These are phyloP conservation scores for Triticum timopheevii DNA, from an alignment of 176 grass and related monocot genomes.

Conservation along the genomic window DNA sequence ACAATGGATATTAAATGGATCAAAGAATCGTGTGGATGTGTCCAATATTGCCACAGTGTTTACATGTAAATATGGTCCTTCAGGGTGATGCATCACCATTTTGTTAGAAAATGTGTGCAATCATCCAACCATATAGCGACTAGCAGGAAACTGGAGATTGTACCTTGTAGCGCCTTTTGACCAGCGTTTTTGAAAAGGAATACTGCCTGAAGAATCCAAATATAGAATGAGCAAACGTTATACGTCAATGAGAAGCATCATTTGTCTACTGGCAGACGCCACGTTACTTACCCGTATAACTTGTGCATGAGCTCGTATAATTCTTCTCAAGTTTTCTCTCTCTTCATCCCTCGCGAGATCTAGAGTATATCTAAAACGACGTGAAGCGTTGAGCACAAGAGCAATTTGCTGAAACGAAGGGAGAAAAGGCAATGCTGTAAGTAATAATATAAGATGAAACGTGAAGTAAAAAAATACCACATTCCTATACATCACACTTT, in stretches of 20 bases:
- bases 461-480: background rate
- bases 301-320: constrained; percentile 64
- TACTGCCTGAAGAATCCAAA: constrained; percentile 35
- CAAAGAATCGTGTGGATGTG: background rate
- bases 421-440: background rate
- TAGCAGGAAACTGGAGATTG: background rate
- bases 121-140: background rate
- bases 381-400: constrained; percentile 65
- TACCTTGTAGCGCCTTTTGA: constrained; percentile 40
- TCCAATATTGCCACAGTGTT: background rate
- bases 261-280: background rate
- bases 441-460: background rate
- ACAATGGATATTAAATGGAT: background rate
- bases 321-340: constrained; percentile 51
- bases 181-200: constrained; percentile 54
- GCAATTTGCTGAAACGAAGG: constrained; percentile 56
- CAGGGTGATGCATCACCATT: background rate
- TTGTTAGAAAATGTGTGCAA: background rate
- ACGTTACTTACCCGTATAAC: constrained; percentile 52
- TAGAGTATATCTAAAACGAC: constrained; percentile 67
- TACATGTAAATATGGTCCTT: background rate
- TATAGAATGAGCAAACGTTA: background rate
- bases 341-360: constrained; percentile 63
- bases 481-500: background rate
- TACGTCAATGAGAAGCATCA: background rate